Conservation (phyloP, 1,284 basidiomycete genomes). For the Ganoderma multipileum region DNA sequence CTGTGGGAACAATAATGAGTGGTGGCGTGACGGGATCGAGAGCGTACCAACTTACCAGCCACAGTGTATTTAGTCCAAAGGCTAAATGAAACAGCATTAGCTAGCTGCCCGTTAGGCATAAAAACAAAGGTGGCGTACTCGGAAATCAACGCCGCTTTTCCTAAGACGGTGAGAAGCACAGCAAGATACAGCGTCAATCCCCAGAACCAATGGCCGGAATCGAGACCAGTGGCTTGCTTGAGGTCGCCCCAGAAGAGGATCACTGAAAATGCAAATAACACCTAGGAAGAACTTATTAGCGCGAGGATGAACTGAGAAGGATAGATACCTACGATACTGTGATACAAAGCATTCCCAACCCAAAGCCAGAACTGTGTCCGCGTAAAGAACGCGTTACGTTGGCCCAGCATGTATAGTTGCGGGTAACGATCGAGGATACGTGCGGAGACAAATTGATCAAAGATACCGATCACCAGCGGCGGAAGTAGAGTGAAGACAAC, state of each 20-base stretch:
- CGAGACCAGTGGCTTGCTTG: slow-evolving; percentile 80
- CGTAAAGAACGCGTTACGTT: slow-evolving; percentile 92
- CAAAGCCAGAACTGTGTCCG: slow-evolving; percentile 95
- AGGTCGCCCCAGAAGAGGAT: slow-evolving; percentile 93
- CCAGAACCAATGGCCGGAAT: slow-evolving; percentile 98
- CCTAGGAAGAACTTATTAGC: slow-evolving; percentile 46
- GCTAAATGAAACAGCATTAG: slow-evolving; percentile 49
- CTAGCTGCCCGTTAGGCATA: slow-evolving; percentile 11
- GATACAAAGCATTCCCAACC: slow-evolving; percentile 94
- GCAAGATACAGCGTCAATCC: slow-evolving; percentile 94
- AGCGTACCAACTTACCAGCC: slow-evolving; percentile 58
- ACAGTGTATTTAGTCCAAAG: slow-evolving; percentile 99
- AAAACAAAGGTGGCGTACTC: slow-evolving; percentile 68
- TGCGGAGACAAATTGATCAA: slow-evolving; percentile 98
- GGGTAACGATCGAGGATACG: slow-evolving; percentile 97
- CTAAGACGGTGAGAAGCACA: slow-evolving; percentile 93
- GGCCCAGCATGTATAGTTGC: slow-evolving; percentile 93
- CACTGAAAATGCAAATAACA: slow-evolving; percentile 89
- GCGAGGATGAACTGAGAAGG: no score
- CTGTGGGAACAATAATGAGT: slow-evolving; percentile 44
- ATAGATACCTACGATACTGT: slow-evolving; percentile 77
- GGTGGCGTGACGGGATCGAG: not conserved
- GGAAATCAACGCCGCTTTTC: slow-evolving; percentile 96
- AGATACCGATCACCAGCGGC: slow-evolving; percentile 96
- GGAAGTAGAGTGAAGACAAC: slow-evolving; percentile 95